Evolutionary conservation across 2,329 filamentous ascomycete genomes (phyloP), one percentile per base, ranked within the genome.

Genomic region (Neospermospora avenae): DNA sequence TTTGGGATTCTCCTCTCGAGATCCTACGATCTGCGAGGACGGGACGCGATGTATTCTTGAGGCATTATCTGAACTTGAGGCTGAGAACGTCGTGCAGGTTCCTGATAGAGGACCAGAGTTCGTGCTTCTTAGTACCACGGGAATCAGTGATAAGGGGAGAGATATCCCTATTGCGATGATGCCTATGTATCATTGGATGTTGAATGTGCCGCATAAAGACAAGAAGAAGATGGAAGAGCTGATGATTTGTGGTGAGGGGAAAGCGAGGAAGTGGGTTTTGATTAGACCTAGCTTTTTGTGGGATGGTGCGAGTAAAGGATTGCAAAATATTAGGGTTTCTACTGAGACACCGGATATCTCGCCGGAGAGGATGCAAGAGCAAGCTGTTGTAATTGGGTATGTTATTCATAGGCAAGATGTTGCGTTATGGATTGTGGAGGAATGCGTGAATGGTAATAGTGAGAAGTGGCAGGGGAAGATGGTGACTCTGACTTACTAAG

Each of bases 11-110:
- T 65, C 65, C 77, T 58, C 71, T 24, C 75, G 78, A 60, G 78
- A 84, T 64, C 76, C 78, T 0, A 65, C 75, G 13, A 76, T 84
- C 24, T 85, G 82, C 69, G 69, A 76, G 35, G 72, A 73, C 22
- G 78, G 77, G 58, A 79, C 78, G 63, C 55, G 58, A 3, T 69
- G 74, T 1, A 74, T 85, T 1, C 65, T 84, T 0, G 64, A 69
- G 0, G 76, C 77, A 1, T 57, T 69, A 14, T 42, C 58, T 10
- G 31, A 55, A n/a, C 39, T 60, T 28, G 55, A 60, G 7, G 45
- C 52, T 8, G 72, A 71, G 22, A 67, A 62, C 1, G 24, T 60
- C 4, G 28, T 58, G 1, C 22, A 10, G 18, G 18, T 56, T n/a
- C 57, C 57, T 14, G 13, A 6, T 13, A 55, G 61, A 20, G 73